Evolutionary conservation across 2,329 filamentous ascomycete species (phyloP).

Genomic region (Xylaria sp.): DNA sequence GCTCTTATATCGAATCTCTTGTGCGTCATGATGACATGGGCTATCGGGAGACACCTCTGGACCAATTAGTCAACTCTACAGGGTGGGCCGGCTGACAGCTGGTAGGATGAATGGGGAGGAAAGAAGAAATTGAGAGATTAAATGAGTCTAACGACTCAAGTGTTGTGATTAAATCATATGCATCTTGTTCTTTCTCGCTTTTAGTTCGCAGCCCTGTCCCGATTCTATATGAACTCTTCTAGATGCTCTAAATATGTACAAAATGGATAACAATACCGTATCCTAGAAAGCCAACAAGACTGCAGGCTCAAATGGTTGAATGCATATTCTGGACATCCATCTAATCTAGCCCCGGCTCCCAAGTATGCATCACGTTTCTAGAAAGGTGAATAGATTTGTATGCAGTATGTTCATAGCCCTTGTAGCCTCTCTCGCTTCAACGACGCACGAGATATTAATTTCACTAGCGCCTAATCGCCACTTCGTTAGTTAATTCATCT

Average conservation of each 20-base stretch:
- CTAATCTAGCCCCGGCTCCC: not conserved
- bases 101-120: not conserved
- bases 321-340: not conserved
- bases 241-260: constrained; percentile 13
- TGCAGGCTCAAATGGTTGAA: not conserved
- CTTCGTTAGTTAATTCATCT: not conserved
- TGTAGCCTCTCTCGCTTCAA: constrained; percentile 87
- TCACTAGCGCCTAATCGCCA: constrained; percentile 79
- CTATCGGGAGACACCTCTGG: not conserved
- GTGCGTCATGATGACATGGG: constrained; percentile 5
- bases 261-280: too few relatives aligned
- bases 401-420: constrained; percentile 95
- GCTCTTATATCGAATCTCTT: not conserved
- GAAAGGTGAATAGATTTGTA: constrained; percentile 94
- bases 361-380: constrained; percentile 65
- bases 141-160: not conserved
- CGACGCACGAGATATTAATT: constrained; percentile 99
- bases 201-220: too few relatives aligned
- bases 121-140: not conserved
- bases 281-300: not conserved
- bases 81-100: not conserved
- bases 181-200: not conserved
- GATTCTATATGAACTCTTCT: too few relatives aligned
- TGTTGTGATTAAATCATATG: not conserved
- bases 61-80: not conserved